Conservation (phyloP, 768 basidiomycete species). For the Naganishia vaughanmartiniae region DNA sequence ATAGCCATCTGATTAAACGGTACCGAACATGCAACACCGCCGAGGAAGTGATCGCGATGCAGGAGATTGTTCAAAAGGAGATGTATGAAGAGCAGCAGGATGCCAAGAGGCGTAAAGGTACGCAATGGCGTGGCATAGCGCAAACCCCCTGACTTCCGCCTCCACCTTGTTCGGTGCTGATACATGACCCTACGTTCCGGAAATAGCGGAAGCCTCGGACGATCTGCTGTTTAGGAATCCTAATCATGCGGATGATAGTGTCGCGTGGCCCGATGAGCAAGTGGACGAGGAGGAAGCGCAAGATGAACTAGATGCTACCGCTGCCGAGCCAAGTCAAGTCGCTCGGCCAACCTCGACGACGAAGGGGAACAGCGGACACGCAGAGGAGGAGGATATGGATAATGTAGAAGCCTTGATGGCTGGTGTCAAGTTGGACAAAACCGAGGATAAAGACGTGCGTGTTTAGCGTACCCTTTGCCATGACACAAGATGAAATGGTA, state of each 20-base stretch:
- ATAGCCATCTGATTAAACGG: slow-evolving; percentile 65
- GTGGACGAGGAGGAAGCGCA: slow-evolving; percentile 32
- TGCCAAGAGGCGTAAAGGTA: slow-evolving; percentile 40
- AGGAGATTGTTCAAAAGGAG: slow-evolving; percentile 49
- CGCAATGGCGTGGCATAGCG: too few relatives aligned
- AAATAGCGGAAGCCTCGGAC: slow-evolving; percentile 24
- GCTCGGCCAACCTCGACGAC: neutral
- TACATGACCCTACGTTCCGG: neutral
- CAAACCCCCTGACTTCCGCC: neutral
- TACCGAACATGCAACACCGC: slow-evolving; percentile 68
- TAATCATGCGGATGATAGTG: slow-evolving; percentile 18
- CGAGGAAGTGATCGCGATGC: slow-evolving; percentile 50
- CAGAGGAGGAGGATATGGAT: slow-evolving; percentile 43
- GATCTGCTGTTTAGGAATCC: slow-evolving; percentile 30
- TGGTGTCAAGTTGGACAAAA: slow-evolving; percentile 33
- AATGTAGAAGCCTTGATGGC: slow-evolving; percentile 44
- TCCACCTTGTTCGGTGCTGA: neutral
- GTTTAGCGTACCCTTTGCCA: neutral
- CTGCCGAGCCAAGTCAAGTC: neutral
- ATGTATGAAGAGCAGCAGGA: slow-evolving; percentile 46
- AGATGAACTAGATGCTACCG: slow-evolving; percentile 17
- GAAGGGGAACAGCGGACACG: neutral
- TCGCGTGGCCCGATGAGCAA: slow-evolving; percentile 6
- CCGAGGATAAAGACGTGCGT: slow-evolving; percentile 18
- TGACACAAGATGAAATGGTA: neutral